phyloP scores from a whole-genome alignment of 2,329 filamentous ascomycete species.

The Emmonsia crescens region DNA sequence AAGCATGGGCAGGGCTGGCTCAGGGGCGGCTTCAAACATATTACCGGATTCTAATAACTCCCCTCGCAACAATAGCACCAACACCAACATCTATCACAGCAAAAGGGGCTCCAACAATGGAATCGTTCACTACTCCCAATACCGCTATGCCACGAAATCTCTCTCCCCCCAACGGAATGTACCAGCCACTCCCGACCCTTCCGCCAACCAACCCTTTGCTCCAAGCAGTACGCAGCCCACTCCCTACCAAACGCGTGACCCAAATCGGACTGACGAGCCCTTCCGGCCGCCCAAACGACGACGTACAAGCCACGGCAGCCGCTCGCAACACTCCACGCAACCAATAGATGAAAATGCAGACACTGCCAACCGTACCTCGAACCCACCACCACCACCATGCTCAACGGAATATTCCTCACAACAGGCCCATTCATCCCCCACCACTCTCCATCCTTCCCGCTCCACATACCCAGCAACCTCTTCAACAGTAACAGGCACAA shows the following conservation, averaged over 20 bases:
- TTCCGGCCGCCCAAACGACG: slow-evolving; percentile 10
- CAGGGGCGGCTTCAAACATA: neutral
- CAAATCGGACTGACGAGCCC: slow-evolving; percentile 8
- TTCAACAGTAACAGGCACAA: neutral
- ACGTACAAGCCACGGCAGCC: slow-evolving; percentile 5
- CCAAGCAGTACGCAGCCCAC: neutral
- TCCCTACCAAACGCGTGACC: slow-evolving; percentile 9
- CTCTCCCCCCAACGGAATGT: neutral
- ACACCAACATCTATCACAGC: neutral
- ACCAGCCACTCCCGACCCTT: neutral
- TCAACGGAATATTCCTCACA: neutral
- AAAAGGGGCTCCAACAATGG: neutral
- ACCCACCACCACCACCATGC: neutral
- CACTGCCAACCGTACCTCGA: neutral
- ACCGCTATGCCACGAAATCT: neutral
- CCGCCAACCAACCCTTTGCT: neutral
- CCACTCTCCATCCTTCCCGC: neutral
- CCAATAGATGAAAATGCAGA: slow-evolving; percentile 4
- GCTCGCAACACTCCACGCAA: neutral
- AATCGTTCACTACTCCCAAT: neutral
- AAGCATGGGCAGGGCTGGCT: slow-evolving; percentile 27
- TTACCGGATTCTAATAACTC: slow-evolving; percentile 2
- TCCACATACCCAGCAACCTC: slow-evolving; percentile 4
- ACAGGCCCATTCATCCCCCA: neutral
- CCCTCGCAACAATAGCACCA: neutral